Conservation (phyloP, 805 yeast genomes). For the Nakazawaea sp. region DNA sequence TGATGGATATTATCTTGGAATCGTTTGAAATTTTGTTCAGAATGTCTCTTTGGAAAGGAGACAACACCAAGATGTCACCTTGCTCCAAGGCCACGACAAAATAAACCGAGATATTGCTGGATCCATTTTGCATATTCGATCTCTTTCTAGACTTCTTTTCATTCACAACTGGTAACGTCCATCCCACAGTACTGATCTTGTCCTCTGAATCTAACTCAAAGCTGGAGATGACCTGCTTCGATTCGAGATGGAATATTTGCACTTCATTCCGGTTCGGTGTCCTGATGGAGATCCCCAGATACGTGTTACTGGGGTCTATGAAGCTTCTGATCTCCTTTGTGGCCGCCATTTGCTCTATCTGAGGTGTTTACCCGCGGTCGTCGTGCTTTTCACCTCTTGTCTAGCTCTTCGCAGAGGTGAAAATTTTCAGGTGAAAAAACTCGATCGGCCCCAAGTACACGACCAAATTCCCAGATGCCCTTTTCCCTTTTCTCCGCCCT, state of each 20-base stretch:
- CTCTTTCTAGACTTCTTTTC: slow-evolving; percentile 18
- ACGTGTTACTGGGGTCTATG: slow-evolving; percentile 24
- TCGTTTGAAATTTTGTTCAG: slow-evolving; percentile 29
- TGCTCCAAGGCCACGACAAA: slow-evolving; percentile 26
- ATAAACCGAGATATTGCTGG: slow-evolving; percentile 12
- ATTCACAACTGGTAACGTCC: slow-evolving; percentile 22
- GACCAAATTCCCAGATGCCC: not conserved
- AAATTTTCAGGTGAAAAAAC: not conserved
- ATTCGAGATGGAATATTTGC: slow-evolving; percentile 27
- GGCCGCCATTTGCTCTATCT: slow-evolving; percentile 1
- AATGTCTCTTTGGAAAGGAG: slow-evolving; percentile 34
- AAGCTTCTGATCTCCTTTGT: slow-evolving; percentile 10
- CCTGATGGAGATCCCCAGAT: slow-evolving; percentile 31
- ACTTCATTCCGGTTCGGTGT: slow-evolving; percentile 41
- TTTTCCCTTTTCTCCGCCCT: too few relatives aligned
- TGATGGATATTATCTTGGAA: slow-evolving; percentile 20
- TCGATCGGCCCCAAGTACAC: not conserved
- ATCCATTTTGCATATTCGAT: slow-evolving; percentile 5
- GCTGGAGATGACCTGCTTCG: slow-evolving; percentile 20
- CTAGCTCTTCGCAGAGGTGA: not conserved
- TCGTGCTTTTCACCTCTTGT: not conserved
- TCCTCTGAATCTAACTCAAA: slow-evolving; percentile 36
- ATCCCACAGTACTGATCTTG: slow-evolving; percentile 26
- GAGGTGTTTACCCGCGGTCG: too few relatives aligned
- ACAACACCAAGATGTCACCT: slow-evolving; percentile 35